A percentile compares a stretch with the other conserved stretches of the same genome.
Conservation (phyloP, 305 asterid species). For the Solanum hybrid region DNA sequence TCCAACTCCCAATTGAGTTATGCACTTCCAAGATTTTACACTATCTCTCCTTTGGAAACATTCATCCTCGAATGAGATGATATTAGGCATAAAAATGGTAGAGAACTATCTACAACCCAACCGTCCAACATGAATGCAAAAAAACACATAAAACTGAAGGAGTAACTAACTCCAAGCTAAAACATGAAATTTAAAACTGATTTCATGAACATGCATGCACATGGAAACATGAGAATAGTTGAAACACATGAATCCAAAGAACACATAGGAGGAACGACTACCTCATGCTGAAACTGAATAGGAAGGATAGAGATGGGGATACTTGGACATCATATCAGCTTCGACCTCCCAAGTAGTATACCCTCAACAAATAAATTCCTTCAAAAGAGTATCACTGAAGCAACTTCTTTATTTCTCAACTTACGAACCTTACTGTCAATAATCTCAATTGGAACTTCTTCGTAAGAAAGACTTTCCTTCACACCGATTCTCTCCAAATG, state of each 20-base stretch:
- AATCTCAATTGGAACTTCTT: background rate
- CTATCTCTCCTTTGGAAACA: background rate
- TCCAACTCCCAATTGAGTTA: background rate
- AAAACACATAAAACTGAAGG: too few species aligned
- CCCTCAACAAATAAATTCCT: background rate
- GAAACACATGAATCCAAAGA: too few species aligned
- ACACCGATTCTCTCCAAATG: background rate
- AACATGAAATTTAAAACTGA: too few species aligned
- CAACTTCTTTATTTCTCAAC: background rate
- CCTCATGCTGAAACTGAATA: background rate
- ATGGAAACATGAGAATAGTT: too few species aligned
- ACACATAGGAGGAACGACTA: background rate
- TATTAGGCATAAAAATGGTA: too few species aligned
- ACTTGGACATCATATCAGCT: background rate
- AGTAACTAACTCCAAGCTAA: too few species aligned
- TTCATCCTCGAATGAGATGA: background rate
- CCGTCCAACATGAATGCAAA: too few species aligned
- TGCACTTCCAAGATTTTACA: background rate
- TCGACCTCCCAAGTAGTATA: background rate
- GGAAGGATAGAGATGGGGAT: too few species aligned
- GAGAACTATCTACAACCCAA: too few species aligned
- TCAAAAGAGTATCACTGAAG: background rate
- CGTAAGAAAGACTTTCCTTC: background rate
- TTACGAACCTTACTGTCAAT: background rate
- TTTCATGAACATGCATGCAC: too few species aligned